Evolutionary conservation across 2,329 filamentous ascomycete genomes (phyloP).

Genomic region (Ascosphaera acerosa): DNA sequence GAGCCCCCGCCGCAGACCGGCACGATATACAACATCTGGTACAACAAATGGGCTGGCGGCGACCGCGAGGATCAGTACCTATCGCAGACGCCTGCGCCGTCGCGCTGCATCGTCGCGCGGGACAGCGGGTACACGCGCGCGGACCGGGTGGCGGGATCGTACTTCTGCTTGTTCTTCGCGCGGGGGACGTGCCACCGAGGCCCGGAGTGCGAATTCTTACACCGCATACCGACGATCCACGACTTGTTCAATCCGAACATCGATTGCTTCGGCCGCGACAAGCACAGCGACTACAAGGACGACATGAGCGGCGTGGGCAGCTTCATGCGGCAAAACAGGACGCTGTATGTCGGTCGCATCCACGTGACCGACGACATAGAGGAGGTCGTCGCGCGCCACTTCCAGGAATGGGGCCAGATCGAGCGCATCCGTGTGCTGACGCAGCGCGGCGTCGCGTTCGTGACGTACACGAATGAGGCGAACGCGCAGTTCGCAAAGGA

Average conservation of each 20-base stretch:
- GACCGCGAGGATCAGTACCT: slow-evolving; percentile 82
- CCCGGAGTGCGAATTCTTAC: slow-evolving; percentile 80
- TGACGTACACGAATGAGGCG: slow-evolving; percentile 78
- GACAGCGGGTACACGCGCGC: slow-evolving; percentile 60
- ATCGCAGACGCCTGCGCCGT: slow-evolving; percentile 55
- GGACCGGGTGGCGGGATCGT: slow-evolving; percentile 52
- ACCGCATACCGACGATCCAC: slow-evolving; percentile 62
- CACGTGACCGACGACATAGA: slow-evolving; percentile 94
- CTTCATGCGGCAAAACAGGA: slow-evolving; percentile 84
- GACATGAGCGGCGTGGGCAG: slow-evolving; percentile 95
- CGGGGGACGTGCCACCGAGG: slow-evolving; percentile 63
- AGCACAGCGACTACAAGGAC: slow-evolving; percentile 76
- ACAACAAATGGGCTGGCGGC: slow-evolving; percentile 94
- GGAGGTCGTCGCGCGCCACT: slow-evolving; percentile 81
- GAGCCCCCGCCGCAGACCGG: slow-evolving; percentile 81
- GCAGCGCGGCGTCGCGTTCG: slow-evolving; percentile 69
- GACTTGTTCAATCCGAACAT: slow-evolving; percentile 86
- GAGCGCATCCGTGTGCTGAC: slow-evolving; percentile 77
- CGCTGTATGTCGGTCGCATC: slow-evolving; percentile 78
- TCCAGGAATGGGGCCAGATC: slow-evolving; percentile 87
- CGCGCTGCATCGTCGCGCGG: slow-evolving; percentile 61
- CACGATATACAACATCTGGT: slow-evolving; percentile 95
- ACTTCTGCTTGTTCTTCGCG: slow-evolving; percentile 83
- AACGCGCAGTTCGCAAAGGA: slow-evolving; percentile 83
- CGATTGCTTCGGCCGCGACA: slow-evolving; percentile 86